Evolutionary conservation across 1,139 yeast species (phyloP), one percentile per base, ranked within the genome.

Genomic region (Hemisphaericaspora xylanilytica): DNA sequence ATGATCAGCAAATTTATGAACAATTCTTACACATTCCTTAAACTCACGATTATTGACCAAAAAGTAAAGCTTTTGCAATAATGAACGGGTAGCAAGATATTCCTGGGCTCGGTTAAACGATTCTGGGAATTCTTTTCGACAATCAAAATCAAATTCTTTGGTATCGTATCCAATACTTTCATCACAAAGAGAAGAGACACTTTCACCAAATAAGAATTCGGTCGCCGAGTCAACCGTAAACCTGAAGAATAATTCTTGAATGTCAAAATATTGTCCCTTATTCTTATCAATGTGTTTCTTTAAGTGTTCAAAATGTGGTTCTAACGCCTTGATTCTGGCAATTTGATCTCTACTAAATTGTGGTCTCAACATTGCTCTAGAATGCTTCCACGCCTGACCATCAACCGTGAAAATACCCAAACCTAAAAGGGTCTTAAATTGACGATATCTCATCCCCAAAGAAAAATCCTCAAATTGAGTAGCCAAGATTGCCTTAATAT

Each of bases 321-420:
- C 78, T 47, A 75, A 61, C 6, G 66, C 47, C 38, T 62, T 61
- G 26, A 75, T 64, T 45, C 73, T 79, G 8, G 74, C 67, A 32
- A 76, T 67, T 49, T 74, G 77, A 47, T 74, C 79, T 37, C 77
- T 61, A 13, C 74, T 60, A 52, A 76, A 76, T 52, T 75, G 79
- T 0, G 81, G 81, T 40, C 81, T 62, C 48, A 77, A 64, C 68
- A 76, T 57, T 3, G 77, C 70, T 38, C 82, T 61, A 28, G 77
- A 65, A 48, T 75, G 79, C 48, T 73, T 71, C 82, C 82, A 77
- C 2, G 74, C 77, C 25, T 60, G 67, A 12, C 79, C 79, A 41
- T 73, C 77, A 32, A 73, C 63, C 2, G 81, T 75, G 58, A 77
- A 77, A 42, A 77, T 74, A 2, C 82, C 81, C 38, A 71, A 70